Conservation (phyloP, 1,284 basidiomycete species). For the Apiotrichum mycotoxinovorans region DNA sequence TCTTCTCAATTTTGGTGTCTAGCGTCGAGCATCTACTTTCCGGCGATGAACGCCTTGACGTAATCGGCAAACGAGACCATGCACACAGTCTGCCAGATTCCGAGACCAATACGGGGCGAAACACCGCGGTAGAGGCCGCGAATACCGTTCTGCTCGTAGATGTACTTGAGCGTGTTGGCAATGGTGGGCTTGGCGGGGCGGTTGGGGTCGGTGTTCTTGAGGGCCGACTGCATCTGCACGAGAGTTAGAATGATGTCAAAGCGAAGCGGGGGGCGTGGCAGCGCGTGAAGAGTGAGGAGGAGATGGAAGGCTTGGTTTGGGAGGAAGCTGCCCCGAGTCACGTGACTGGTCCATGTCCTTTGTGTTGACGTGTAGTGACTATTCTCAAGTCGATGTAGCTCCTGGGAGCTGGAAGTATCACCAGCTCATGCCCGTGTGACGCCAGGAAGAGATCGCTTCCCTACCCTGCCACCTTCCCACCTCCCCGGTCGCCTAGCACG, state of each 20-base stretch:
- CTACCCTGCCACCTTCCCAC: too few relatives aligned
- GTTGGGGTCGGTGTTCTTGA: constrained; percentile 70
- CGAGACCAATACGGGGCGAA: constrained; percentile 90
- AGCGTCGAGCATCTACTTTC: neutral
- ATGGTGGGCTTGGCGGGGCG: constrained; percentile 87
- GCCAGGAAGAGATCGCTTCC: too few relatives aligned
- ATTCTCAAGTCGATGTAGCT: too few relatives aligned
- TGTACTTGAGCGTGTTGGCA: constrained; percentile 80
- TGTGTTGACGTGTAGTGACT: too few relatives aligned
- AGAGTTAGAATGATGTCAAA: constrained; percentile 35
- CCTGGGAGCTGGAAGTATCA: too few relatives aligned
- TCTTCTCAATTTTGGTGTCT: neutral
- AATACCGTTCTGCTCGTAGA: constrained; percentile 95
- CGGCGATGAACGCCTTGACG: constrained; percentile 51
- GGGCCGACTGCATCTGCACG: constrained; percentile 90
- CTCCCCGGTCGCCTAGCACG: too few relatives aligned
- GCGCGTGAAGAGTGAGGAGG: too few relatives aligned
- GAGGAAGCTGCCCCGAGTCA: too few relatives aligned
- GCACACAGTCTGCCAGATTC: constrained; percentile 61
- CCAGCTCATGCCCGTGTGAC: too few relatives aligned
- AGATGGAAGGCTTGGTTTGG: too few relatives aligned
- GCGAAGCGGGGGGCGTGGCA: neutral
- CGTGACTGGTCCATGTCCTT: too few relatives aligned
- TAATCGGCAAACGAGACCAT: constrained; percentile 98
- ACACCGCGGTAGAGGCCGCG: constrained; percentile 97